A percentile compares a stretch with the other conserved stretches of the same genome.
phyloP scores from a whole-genome alignment of 352 stramenopile genomes.

The Globisporangium abappressorium region DNA sequence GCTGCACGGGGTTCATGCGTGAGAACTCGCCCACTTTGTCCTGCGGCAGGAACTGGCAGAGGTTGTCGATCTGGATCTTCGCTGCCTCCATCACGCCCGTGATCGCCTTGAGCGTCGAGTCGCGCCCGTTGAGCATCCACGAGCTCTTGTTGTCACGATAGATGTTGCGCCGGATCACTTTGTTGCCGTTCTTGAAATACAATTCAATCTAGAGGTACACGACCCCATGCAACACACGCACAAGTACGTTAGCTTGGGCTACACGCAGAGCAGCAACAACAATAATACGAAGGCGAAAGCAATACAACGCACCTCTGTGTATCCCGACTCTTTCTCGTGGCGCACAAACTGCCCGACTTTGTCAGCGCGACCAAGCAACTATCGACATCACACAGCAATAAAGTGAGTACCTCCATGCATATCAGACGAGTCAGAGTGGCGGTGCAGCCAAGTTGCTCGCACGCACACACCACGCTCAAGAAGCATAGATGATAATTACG shows the following conservation, averaged over 20 bases:
- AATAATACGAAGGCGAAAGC: background rate
- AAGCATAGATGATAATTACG: background rate
- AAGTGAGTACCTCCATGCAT: background rate
- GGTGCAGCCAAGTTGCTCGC: background rate
- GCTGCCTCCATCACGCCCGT: slow-evolving; percentile 75
- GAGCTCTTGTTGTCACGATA: slow-evolving; percentile 87
- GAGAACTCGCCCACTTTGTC: slow-evolving; percentile 93
- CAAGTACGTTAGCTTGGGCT: background rate
- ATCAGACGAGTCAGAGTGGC: background rate
- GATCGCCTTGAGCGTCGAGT: slow-evolving; percentile 69
- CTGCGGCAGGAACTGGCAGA: slow-evolving; percentile 98
- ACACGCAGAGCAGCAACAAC: background rate
- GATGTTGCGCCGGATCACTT: slow-evolving; percentile 90
- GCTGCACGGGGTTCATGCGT: slow-evolving; percentile 75
- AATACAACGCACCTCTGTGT: slow-evolving; percentile 51
- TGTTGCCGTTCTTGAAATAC: slow-evolving; percentile 68
- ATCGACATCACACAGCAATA: background rate
- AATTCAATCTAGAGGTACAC: slow-evolving; percentile 92
- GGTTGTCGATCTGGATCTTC: slow-evolving; percentile 98
- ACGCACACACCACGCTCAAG: background rate
- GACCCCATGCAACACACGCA: background rate
- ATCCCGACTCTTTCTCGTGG: slow-evolving; percentile 81
- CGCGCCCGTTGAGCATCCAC: slow-evolving; percentile 75
- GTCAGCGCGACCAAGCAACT: slow-evolving; percentile 93
- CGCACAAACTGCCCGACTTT: slow-evolving; percentile 91